Conservation (phyloP, 2,329 filamentous ascomycete genomes). For the Cordyceps farinosa region DNA sequence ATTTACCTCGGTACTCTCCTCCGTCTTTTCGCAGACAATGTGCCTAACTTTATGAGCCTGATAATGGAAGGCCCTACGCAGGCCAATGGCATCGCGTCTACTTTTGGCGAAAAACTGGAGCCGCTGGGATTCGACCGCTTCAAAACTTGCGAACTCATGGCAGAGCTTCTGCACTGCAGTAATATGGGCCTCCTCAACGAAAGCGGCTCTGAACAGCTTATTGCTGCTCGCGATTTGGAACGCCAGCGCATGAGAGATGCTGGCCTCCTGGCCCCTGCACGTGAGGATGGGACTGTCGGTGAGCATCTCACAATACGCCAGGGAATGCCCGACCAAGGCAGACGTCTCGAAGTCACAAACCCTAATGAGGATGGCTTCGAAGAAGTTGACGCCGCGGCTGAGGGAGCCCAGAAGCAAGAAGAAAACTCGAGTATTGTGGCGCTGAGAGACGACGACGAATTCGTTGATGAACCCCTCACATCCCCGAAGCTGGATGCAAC, state of each 20-base stretch:
- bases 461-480: slow-evolving; percentile 73
- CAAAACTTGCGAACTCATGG: slow-evolving; percentile 99
- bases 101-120: slow-evolving; percentile 87
- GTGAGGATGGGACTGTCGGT: slow-evolving; percentile 36
- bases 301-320: slow-evolving; percentile 63
- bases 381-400: slow-evolving; percentile 69
- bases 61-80: slow-evolving; percentile 75
- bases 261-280: slow-evolving; percentile 59
- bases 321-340: slow-evolving; percentile 54
- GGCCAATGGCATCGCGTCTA: slow-evolving; percentile 73
- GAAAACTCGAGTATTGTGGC: slow-evolving; percentile 2
- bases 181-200: slow-evolving; percentile 98
- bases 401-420: slow-evolving; percentile 48
- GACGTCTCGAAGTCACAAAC: slow-evolving; percentile 75
- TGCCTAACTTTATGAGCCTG: slow-evolving; percentile 89
- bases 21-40: slow-evolving; percentile 81
- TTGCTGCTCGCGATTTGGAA: slow-evolving; percentile 74
- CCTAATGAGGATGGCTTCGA: slow-evolving; percentile 89
- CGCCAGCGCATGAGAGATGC: slow-evolving; percentile 74
- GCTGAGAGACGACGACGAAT: slow-evolving; percentile 63
- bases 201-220: slow-evolving; percentile 80
- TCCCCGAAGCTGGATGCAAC: slow-evolving; percentile 63
- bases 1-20: slow-evolving; percentile 93
- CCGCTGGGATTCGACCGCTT: slow-evolving; percentile 96
- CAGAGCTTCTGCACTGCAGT: slow-evolving; percentile 92